Evolutionary conservation across 257 asterid species (phyloP), one percentile per base, ranked within the genome.

Genomic region (Petrea volubilis): DNA sequence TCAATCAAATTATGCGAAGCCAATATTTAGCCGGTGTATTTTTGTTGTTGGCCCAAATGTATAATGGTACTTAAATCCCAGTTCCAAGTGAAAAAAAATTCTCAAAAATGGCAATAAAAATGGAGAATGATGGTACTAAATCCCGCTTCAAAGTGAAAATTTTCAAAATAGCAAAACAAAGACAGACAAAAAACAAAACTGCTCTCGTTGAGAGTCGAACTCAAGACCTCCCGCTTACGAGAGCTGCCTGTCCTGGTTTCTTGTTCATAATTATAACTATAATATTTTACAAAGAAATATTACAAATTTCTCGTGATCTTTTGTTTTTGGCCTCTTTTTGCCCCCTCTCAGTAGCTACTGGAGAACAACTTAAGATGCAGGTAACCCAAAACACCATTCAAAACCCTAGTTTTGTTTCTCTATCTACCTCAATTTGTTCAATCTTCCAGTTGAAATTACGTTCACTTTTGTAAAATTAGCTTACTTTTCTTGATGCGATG

Each of bases 201-300:
- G 82, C 85, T 77, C 82, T 80, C 66, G 77, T 83, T 87, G 93
- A 90, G 97, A 90, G 96, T 90, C 76, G 90, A 88, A 88, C 97
- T 86, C 90, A 88, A 81, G 97, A 92, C 97, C 93, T 92, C 95
- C 96, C 91, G 93, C 96, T 92, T 87, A 88, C 83, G 80, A 90
- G 85, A 86, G 96, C 92, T 36, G 24, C 7, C 7, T 17, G 17
- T 11, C 11, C 1, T 38, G 6, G 9, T 2, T 12, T 6, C 9
- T 38, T 38, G 5, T 12, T 5, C 44, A 38, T n/a, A n/a, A n/a
- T n/a, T n/a, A n/a, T n/a, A n/a, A n/a, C n/a, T n/a, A n/a, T n/a
- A n/a, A n/a, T n/a, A n/a, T n/a, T n/a, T n/a, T n/a, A n/a, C n/a
- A n/a, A n/a, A n/a, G n/a, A n/a, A n/a, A n/a, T n/a, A n/a, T n/a